Conservation (phyloP, 345 rosid genomes). For the Adansonia digitata region DNA sequence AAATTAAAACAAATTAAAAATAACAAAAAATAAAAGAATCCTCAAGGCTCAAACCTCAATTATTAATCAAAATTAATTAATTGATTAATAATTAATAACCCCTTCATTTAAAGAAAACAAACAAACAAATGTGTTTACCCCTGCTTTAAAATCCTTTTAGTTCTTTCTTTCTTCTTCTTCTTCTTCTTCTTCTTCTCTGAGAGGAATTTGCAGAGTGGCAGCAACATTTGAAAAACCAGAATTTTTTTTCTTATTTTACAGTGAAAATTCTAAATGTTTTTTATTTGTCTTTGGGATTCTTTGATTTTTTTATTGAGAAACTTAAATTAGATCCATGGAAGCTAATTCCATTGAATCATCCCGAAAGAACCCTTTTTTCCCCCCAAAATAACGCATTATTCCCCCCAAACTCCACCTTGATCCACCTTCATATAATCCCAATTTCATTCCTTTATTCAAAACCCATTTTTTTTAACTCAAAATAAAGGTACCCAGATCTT, state of each 20-base stretch:
- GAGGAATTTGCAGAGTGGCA: constrained; percentile 6
- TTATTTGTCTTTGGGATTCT: not conserved
- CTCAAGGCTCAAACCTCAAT: too few species aligned
- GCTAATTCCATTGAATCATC: constrained; percentile 1
- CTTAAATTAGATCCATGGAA: constrained; percentile 24
- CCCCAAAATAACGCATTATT: not conserved
- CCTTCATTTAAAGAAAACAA: too few species aligned
- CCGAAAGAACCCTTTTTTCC: not conserved
- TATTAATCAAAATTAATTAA: not conserved
- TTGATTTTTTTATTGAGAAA: not conserved
- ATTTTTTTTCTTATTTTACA: not conserved
- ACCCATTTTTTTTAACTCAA: not conserved
- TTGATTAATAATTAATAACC: not conserved
- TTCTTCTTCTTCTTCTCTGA: not conserved
- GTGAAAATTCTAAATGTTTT: not conserved
- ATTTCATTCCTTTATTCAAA: not conserved
- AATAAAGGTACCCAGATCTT: constrained; percentile 3
- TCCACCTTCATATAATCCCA: constrained; percentile 11
- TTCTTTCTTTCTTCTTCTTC: too few species aligned
- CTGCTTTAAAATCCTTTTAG: not conserved
- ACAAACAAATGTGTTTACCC: not conserved
- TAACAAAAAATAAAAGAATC: too few species aligned
- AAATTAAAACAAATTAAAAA: not conserved
- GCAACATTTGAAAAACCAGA: not conserved
- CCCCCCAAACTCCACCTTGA: not conserved